Percentiles rank a stretch among this genome's conserved stretches.
phyloP scores from a whole-genome alignment of 2,329 filamentous ascomycete genomes.

The Xenoacremonium recifei region DNA sequence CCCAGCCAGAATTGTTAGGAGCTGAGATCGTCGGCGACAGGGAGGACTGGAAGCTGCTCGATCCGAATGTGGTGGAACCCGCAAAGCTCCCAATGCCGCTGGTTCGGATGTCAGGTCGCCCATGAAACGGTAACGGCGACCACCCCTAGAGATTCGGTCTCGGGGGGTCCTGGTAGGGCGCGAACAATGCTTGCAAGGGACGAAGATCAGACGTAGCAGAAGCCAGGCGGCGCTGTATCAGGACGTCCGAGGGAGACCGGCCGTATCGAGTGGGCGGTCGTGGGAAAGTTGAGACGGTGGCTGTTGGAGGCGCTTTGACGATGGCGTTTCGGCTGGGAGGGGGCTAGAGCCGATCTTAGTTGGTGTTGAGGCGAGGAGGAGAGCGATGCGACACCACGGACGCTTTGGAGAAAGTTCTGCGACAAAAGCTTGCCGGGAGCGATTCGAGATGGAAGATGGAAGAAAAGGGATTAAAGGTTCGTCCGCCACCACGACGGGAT shows the following conservation, averaged over 20 bases:
- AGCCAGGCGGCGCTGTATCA: constrained; percentile 8
- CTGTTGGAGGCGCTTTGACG: constrained; percentile 18
- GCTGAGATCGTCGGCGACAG: constrained; percentile 3
- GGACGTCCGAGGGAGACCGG: constrained; percentile 2
- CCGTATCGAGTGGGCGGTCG: constrained; percentile 12
- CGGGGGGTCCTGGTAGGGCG: background rate
- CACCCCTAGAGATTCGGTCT: background rate
- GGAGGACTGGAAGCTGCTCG: constrained; percentile 10
- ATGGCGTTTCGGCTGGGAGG: constrained; percentile 17
- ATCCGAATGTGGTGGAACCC: constrained; percentile 17
- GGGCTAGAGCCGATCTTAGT: constrained; percentile 5
- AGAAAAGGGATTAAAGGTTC: too few species aligned
- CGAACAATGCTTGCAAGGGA: constrained; percentile 5
- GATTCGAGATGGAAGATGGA: too few species aligned
- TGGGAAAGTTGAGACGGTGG: constrained; percentile 22
- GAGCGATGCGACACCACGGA: background rate
- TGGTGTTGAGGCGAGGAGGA: background rate
- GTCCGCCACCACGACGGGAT: too few species aligned
- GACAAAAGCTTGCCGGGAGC: too few species aligned
- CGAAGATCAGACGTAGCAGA: constrained; percentile 26
- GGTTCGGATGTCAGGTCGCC: constrained; percentile 5
- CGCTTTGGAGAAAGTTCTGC: too few species aligned
- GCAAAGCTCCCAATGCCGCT: constrained; percentile 6
- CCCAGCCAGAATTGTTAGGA: too few species aligned
- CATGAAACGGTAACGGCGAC: constrained; percentile 5